Conservation (phyloP, 352 stramenopile genomes). For the Globisporangium barbulae region DNA sequence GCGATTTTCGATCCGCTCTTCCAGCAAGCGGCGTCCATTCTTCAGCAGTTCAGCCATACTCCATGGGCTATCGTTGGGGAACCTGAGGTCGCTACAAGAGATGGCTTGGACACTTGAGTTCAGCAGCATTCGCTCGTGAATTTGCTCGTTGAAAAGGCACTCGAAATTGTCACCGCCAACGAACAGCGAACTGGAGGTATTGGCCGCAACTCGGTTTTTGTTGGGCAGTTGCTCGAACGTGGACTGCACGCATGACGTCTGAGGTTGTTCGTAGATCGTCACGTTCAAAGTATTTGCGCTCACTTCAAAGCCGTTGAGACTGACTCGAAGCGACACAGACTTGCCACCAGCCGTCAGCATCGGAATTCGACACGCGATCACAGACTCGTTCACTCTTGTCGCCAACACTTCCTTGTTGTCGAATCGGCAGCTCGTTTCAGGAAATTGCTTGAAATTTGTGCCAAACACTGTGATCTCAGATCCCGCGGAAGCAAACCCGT, state of each 20-base stretch:
- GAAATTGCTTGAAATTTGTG: conserved; percentile 36
- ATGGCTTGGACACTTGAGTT: conserved; percentile 1
- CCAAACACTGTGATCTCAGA: conserved; percentile 29
- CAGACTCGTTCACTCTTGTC: conserved; percentile 26
- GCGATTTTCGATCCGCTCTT: conserved; percentile 14
- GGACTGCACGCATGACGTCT: conserved; percentile 13
- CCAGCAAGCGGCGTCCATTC: conserved; percentile 13
- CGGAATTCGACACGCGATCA: conserved; percentile 31
- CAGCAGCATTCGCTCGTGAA: conserved; percentile 5
- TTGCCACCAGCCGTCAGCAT: background rate
- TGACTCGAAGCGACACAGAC: conserved; percentile 22
- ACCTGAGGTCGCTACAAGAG: background rate
- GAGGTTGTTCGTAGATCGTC: conserved; percentile 16
- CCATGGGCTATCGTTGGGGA: background rate
- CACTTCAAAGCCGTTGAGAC: conserved; percentile 39
- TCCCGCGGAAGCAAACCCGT: conserved; percentile 7
- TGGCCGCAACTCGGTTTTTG: conserved; percentile 11
- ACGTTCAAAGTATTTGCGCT: conserved; percentile 27
- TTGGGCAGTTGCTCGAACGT: conserved; percentile 9
- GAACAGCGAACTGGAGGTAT: conserved; percentile 15
- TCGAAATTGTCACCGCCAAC: conserved; percentile 18
- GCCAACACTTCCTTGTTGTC: conserved; percentile 21
- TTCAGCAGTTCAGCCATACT: conserved; percentile 16
- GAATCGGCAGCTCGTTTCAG: conserved; percentile 33
- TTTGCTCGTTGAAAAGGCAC: conserved; percentile 25